Evolutionary conservation across 192 early-diverging fungal genomes (phyloP), one percentile per base, ranked within the genome.

Genomic region (Kickxella alabastrina): DNA sequence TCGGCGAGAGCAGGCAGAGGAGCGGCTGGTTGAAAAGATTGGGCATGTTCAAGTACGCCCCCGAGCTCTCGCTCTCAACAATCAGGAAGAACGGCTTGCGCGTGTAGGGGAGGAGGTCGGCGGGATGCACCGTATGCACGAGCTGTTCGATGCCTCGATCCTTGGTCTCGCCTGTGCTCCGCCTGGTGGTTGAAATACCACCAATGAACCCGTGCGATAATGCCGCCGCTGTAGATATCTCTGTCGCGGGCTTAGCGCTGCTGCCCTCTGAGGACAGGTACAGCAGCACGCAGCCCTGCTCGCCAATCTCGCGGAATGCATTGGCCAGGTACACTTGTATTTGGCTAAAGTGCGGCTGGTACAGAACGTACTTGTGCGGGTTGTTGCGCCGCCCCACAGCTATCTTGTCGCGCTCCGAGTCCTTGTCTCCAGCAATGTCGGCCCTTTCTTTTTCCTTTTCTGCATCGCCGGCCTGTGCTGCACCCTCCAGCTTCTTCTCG

Each of bases 301-400:
- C 92, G 34, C 80, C 75, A 14, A 93, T 87, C 60, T 99, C 96
- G 75, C 87, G 55, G 77, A 93, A 97, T 8, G 92, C 90, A 19
- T 90, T 94, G 27, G 91, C 81, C 21, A 99, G 75, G 59, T 95
- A 96, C 26, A 94, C 82, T 76, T 92, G 81, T 28, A 97, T 65
- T 62, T 99, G 91, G 45, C 90, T 89, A 44, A 95, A 80, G 1
- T 88, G 88, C 10, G 94, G 93, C 60, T 89, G 77, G 65, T 96
- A 94, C 18, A 99, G 78, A 18, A 97, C 73, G 45, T 96, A 95
- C 59, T 99, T 99, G 80, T 94, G 92, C 21, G 88, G 88, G 63
- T 90, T 90, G 43, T 63, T 65, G 34, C 52, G 80, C 55, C 54
- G 75, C 46, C 32, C 34, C 3, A 40, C 34, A n/a, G n/a, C n/a